Evolutionary conservation across 2,329 filamentous ascomycete genomes (phyloP), one percentile per base, ranked within the genome.

Genomic region (Alternaria sp.): DNA sequence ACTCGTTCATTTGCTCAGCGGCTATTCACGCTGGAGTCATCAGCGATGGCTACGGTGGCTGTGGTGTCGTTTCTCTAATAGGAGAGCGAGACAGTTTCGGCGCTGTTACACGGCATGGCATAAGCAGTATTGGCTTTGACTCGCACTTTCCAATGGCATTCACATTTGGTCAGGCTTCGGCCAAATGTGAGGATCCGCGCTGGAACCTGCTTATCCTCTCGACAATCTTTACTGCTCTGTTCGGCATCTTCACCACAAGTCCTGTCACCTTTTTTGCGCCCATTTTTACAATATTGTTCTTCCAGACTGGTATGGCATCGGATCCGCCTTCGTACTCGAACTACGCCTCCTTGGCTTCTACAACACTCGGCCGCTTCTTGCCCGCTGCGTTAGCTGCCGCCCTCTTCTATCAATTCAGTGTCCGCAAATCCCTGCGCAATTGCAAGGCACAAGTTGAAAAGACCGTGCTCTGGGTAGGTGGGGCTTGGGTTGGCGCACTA

Each of bases 1-100:
- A 79, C 58, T 79, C 77, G 1, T 79, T 79, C 56, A 73, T 79
- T 20, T 79, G 77, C 56, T 71, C 71, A 10, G 69, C 77, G 9
- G 77, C 77, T 4, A 75, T 79, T 18, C 77, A 79, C 53, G 74
- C 74, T 22, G 75, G 77, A 1, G 57, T 76, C 10, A 55, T 78
- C 16, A 55, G 50, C 14, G 68, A 79, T 48, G 46, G 49, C 12
- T 36, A 58, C 45, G 77, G 77, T n/a, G 77, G 77, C 6, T 79
- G 76, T 57, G 77, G 76, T 18, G 67, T 75, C 1, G 25, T 79
- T 2, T 69, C 68, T 7, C 50, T 77, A 11, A 46, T 66, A 16
- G 76, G 76, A 32, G 65, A 71, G 51, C 67, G 69, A 54, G 41
- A 28, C 28, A 64, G 60, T 40, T 79, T 69, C 38, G 64, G 66